Evolutionary conservation across 768 basidiomycete genomes (phyloP), one percentile per base, ranked within the genome.

Genomic region (Calocybe gangraenosa): DNA sequence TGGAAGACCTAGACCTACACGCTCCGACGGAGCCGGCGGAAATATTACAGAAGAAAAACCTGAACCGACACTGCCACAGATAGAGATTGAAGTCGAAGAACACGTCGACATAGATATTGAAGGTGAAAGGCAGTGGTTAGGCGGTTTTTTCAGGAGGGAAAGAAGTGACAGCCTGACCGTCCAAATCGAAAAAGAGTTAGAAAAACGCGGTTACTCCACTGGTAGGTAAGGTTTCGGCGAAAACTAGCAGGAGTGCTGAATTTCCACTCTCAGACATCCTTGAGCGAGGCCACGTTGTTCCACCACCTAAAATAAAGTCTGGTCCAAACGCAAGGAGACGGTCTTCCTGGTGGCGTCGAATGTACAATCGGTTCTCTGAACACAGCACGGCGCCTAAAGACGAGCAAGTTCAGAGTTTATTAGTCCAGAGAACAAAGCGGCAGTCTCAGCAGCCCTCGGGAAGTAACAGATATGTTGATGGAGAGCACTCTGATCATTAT

Each of bases 331-430:
- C 64, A 44, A 52, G 53, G 38, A 54, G 56, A 4, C 68, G 71
- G 48, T 60, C 65, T 2, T 78, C 79, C 0, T 82, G 79, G 79
- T 82, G 81, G 81, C 71, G 71, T 14, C 70, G 60, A 40, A 58
- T 78, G 13, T 81, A 81, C 57, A 59, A 70, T 49, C 73, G 75
- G 15, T 52, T 81, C 23, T 79, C 79, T 10, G 72, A 74, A 41
- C 55, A 65, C 14, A 64, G 63, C 9, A 61, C 55, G 37, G 68
- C 68, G 22, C 46, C 54, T 15, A 61, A 66, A 28, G 55, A 39
- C 22, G 47, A 46, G 9, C 36, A 48, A 55, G 42, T 52, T 53
- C 13, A 40, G 11, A 47, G 31, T 19, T 47, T 42, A 20, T 17
- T 42, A 34, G 17, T 38, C 36, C 7, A 43, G 36, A 23, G 55